Conservation (phyloP, 164 flowering plant species). For the Vitis amurensis region DNA sequence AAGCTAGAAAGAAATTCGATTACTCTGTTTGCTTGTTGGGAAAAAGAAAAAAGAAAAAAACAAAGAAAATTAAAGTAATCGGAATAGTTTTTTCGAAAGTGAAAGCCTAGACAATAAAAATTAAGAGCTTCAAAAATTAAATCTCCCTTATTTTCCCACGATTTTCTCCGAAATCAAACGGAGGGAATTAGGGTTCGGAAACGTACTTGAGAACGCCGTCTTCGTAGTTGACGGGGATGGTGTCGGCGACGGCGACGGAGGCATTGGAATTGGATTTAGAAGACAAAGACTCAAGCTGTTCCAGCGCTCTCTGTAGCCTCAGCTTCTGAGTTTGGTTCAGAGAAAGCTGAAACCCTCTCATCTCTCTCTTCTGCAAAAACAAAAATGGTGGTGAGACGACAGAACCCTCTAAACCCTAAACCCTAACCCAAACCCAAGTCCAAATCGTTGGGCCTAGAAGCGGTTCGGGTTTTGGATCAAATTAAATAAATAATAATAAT, state of each 20-base stretch:
- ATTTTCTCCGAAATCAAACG: background rate
- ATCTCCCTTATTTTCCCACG: no score
- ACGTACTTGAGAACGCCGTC: slow-evolving; percentile 85
- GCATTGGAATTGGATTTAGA: slow-evolving; percentile 54
- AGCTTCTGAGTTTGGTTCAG: slow-evolving; percentile 85
- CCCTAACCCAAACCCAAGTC: background rate
- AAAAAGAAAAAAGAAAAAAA: no score
- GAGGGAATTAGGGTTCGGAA: background rate
- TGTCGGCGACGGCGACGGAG: slow-evolving; percentile 78
- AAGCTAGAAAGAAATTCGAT: no score
- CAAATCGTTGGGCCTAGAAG: no score
- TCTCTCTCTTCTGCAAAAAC: slow-evolving; percentile 18
- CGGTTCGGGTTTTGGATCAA: no score
- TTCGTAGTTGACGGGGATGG: slow-evolving; percentile 76
- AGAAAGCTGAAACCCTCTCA: slow-evolving; percentile 66
- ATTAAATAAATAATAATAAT: no score
- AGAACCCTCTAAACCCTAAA: slow-evolving; percentile 4
- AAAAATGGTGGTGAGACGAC: background rate
- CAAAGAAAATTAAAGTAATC: no score
- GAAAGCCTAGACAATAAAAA: no score
- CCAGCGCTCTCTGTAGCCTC: slow-evolving; percentile 63
- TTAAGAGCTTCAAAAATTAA: no score
- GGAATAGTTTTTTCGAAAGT: no score
- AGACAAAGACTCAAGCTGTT: slow-evolving; percentile 62
- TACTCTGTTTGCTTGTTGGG: no score